Conservation (phyloP, 176 grass and related monocot species). For the Hyparrhenia diplandra region DNA sequence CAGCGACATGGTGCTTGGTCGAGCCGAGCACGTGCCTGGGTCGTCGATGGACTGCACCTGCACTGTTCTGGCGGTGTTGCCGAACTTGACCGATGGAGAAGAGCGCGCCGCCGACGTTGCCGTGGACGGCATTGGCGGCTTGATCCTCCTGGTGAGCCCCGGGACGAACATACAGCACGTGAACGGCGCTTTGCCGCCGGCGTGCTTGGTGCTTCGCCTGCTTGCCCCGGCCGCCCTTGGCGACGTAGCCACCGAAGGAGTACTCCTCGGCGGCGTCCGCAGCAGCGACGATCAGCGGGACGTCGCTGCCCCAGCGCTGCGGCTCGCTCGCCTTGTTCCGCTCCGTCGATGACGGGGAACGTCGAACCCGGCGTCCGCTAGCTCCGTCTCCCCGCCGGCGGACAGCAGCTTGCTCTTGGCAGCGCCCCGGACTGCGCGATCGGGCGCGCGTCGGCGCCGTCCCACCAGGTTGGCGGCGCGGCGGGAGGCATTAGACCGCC, state of each 20-base stretch:
- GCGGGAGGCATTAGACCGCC: neutral
- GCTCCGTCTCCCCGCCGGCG: neutral
- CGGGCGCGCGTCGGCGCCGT: neutral
- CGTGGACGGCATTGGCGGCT: neutral
- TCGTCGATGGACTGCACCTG: neutral
- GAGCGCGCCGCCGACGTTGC: neutral
- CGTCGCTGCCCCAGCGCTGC: constrained; percentile 40
- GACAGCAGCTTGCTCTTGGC: neutral
- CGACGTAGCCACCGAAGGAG: neutral
- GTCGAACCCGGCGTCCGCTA: constrained; percentile 12
- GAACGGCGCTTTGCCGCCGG: constrained; percentile 30
- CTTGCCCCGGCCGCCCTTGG: constrained; percentile 7
- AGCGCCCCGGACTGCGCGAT: neutral
- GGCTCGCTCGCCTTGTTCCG: constrained; percentile 33
- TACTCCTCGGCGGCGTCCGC: neutral
- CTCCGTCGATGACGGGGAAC: constrained; percentile 14
- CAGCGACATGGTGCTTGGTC: constrained; percentile 42
- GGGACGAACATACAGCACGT: constrained; percentile 73
- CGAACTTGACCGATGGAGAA: neutral
- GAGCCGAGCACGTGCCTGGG: constrained; percentile 6
- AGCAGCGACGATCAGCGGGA: constrained; percentile 30
- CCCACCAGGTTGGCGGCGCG: neutral
- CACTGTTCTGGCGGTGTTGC: neutral
- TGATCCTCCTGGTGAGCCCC: constrained; percentile 46
- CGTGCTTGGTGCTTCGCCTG: neutral